These are phyloP conservation scores for Neonectria hederae DNA, from an alignment of 2,329 filamentous ascomycete genomes.

Conservation along the genomic window DNA sequence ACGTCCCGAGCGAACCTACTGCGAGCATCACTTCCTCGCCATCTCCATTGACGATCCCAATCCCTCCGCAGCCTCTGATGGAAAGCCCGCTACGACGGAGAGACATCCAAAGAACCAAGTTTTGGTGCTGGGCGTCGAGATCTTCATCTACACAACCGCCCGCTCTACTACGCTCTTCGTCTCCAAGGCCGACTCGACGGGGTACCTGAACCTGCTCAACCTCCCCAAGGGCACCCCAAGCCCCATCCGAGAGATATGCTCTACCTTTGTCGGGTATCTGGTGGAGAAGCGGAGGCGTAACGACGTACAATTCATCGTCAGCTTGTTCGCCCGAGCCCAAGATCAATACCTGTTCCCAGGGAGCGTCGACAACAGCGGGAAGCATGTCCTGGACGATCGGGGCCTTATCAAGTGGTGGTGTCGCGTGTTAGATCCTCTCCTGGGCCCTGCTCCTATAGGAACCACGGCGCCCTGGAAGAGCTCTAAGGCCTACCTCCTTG, in stretches of 20 bases:
- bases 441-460: conserved; percentile 58
- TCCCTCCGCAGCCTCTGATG: conserved; percentile 27
- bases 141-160: conserved; percentile 85
- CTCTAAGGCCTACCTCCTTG: conserved; percentile 82
- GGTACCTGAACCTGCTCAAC: conserved; percentile 76
- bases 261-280: conserved; percentile 80
- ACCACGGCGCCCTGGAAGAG: conserved; percentile 51
- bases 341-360: conserved; percentile 95
- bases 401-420: conserved; percentile 97
- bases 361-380: conserved; percentile 83
- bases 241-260: conserved; percentile 77
- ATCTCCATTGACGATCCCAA: conserved; percentile 55
- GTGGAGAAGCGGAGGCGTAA: conserved; percentile 72
- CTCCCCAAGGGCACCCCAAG: conserved; percentile 72
- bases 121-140: conserved; percentile 84
- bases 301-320: conserved; percentile 77
- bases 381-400: conserved; percentile 92
- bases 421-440: conserved; percentile 80
- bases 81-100: conserved; percentile 39
- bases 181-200: conserved; percentile 96
- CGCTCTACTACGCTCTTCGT: conserved; percentile 89
- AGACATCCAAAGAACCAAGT: conserved; percentile 56
- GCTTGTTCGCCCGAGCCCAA: conserved; percentile 91
- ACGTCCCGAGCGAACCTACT: conserved; percentile 80
- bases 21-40: conserved; percentile 81